phyloP scores from a whole-genome alignment of 768 basidiomycete genomes.

The Suillus luteus region DNA sequence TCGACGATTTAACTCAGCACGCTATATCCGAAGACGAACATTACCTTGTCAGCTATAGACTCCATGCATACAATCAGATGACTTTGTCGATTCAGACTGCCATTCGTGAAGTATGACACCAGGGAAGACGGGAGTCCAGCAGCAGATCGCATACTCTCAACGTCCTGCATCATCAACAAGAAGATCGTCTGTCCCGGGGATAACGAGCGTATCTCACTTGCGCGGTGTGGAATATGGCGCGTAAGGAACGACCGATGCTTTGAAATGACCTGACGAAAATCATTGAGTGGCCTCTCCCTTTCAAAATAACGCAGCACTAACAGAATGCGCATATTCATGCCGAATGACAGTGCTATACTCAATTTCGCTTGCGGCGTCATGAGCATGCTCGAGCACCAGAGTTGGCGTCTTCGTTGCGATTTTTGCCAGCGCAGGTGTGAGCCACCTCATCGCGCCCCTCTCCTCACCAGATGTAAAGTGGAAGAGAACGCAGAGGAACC shows the following conservation, averaged over 20 bases:
- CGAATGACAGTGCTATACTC: constrained; percentile 92
- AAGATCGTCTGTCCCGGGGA: constrained; percentile 86
- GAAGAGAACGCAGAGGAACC: constrained; percentile 91
- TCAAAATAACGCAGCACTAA: constrained; percentile 35
- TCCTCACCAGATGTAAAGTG: constrained; percentile 64
- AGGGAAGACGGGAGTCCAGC: constrained; percentile 80
- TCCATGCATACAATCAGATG: constrained; percentile 79
- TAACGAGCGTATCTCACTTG: constrained; percentile 70
- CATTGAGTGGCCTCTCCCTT: constrained; percentile 11
- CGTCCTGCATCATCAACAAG: constrained; percentile 80
- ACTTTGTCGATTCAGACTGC: constrained; percentile 73
- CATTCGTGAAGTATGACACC: constrained; percentile 85
- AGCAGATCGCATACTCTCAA: constrained; percentile 85
- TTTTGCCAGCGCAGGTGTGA: constrained; percentile 69
- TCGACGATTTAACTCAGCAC: constrained; percentile 5
- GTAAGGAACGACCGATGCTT: constrained; percentile 68
- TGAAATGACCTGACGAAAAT: constrained; percentile 57
- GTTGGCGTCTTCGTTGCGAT: constrained; percentile 88
- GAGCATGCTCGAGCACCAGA: constrained; percentile 78
- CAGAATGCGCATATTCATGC: constrained; percentile 79
- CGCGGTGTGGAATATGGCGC: constrained; percentile 63
- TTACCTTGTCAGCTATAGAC: constrained; percentile 81
- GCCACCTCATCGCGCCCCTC: constrained; percentile 74
- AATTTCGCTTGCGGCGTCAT: constrained; percentile 83
- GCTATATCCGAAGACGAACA: constrained; percentile 9